A percentile compares a stretch with the other conserved stretches of the same genome.
Evolutionary conservation across 768 basidiomycete genomes (phyloP).

Genomic region (Brasilioporus rufonigricans): DNA sequence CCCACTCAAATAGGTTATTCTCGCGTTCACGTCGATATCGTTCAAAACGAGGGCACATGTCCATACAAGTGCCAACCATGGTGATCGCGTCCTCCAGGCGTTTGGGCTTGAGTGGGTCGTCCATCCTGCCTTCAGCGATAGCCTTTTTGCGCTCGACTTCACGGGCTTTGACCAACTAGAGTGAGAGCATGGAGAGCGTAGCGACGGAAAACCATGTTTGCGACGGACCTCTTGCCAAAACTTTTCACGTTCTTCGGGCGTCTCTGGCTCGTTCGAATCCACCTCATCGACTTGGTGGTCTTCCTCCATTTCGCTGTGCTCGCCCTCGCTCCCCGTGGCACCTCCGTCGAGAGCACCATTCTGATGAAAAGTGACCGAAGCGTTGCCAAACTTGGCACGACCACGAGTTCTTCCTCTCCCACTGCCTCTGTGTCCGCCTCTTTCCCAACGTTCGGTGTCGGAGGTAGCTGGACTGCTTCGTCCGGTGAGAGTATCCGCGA

Average conservation of each 20-base stretch:
- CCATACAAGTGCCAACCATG: constrained; percentile 88
- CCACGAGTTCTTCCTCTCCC: constrained; percentile 43
- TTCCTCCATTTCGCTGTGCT: constrained; percentile 35
- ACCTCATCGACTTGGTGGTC: constrained; percentile 27
- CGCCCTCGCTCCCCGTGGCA: constrained; percentile 33
- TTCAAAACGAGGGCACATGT: constrained; percentile 96
- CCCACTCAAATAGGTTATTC: constrained; percentile 83
- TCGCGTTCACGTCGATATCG: constrained; percentile 87
- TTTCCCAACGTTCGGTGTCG: constrained; percentile 61
- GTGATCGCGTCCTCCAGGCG: constrained; percentile 87
- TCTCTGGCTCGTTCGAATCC: constrained; percentile 53
- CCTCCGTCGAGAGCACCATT: constrained; percentile 30
- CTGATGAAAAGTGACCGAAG: constrained; percentile 36
- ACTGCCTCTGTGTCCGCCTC: constrained; percentile 55
- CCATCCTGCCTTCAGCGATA: constrained; percentile 84
- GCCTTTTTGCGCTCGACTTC: constrained; percentile 69
- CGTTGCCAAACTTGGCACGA: constrained; percentile 41
- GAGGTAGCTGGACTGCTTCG: constrained; percentile 36
- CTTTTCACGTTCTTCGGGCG: constrained; percentile 60
- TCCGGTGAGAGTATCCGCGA: constrained; percentile 38
- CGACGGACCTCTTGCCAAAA: constrained; percentile 70
- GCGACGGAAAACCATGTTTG: constrained; percentile 6
- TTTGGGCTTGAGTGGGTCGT: constrained; percentile 77
- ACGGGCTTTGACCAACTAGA: constrained; percentile 68
- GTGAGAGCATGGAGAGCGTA: constrained; percentile 22